Base-by-base conservation (phyloP, 1,139 yeast genomes). In the Arxiozyma slooffiae region DNA sequence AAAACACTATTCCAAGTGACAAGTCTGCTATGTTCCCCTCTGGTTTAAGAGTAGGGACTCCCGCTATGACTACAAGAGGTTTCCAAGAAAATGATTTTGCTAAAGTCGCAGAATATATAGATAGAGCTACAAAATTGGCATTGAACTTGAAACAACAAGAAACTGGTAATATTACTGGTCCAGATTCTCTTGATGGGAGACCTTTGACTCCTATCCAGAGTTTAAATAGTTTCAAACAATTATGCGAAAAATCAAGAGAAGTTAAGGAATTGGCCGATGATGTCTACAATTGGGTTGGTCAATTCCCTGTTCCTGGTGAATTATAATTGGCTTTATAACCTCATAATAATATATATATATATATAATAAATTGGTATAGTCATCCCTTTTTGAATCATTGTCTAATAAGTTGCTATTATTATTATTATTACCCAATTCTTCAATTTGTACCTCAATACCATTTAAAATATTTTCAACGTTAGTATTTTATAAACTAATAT, bases 41-140 rank as follows among this genome's bases (percentile, higher is more conserved):
- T 49, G 97, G 97, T 60, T 77, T 90, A 64, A 85, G 97, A 76
- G 88, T 90, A 53, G 97, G 97, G 61, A 88, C 97, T 44, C 97
- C 97, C 52, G 97, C 97, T 53, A 90, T 90, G 97, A 85, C 97
- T 56, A 88, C 97, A 49, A 84, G 97, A 76, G 97, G 97, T 30
- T 84, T 90, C 63, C 83, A 85, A 44, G 79, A 79, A 56, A 77
- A 71, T 46, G 97, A 90, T 63, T 90, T 90, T 62, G 80, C 75
- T 57, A 77, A 79, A 66, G 92, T 90, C 52, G 86, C 90, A 26
- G 79, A 76, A 53, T 88, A 80, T 74, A 83, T 90, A 67, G 84
- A 85, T 66, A 73, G 72, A 60, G 95, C 96, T 34, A 94, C 86
- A 54, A 78, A 80, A 26, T 72, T 84, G 55, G 76, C 90, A 20